phyloP scores from a whole-genome alignment of 768 basidiomycete species.

The Lyophyllum atratum region DNA sequence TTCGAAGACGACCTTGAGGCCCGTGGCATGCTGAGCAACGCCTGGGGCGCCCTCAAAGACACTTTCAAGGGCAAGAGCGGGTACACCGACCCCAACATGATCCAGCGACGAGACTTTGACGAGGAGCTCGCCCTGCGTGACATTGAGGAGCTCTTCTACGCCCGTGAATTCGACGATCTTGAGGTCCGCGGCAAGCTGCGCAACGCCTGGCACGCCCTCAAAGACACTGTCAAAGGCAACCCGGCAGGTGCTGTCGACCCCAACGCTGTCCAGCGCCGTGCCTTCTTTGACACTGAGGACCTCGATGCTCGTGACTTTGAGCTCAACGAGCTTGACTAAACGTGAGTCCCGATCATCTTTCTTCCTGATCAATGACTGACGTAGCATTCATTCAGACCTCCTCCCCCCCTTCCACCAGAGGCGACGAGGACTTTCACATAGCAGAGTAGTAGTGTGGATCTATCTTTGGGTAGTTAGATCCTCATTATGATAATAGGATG shows the following conservation, averaged over 20 bases:
- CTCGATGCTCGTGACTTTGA: background rate
- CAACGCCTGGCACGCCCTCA: background rate
- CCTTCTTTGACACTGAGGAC: conserved; percentile 3
- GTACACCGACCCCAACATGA: too few relatives aligned
- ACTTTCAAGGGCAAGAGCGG: background rate
- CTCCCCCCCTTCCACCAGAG: background rate
- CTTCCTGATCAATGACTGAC: background rate
- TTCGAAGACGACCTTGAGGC: background rate
- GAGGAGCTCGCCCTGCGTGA: background rate
- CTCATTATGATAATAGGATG: background rate
- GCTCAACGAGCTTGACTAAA: background rate
- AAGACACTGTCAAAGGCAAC: too few relatives aligned
- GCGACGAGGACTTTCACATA: background rate
- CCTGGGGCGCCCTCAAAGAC: background rate
- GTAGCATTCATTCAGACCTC: background rate
- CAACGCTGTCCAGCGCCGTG: background rate
- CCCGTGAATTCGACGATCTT: conserved; percentile 1
- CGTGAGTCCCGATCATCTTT: background rate
- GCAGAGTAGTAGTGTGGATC: background rate
- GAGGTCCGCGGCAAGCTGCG: background rate
- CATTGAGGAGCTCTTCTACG: background rate
- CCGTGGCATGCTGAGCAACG: background rate
- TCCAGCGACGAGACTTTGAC: background rate
- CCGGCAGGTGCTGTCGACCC: background rate
- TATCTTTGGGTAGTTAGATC: conserved; percentile 6